Evolutionary conservation across 768 basidiomycete species (phyloP).

Genomic region (Mrakia frigida): DNA sequence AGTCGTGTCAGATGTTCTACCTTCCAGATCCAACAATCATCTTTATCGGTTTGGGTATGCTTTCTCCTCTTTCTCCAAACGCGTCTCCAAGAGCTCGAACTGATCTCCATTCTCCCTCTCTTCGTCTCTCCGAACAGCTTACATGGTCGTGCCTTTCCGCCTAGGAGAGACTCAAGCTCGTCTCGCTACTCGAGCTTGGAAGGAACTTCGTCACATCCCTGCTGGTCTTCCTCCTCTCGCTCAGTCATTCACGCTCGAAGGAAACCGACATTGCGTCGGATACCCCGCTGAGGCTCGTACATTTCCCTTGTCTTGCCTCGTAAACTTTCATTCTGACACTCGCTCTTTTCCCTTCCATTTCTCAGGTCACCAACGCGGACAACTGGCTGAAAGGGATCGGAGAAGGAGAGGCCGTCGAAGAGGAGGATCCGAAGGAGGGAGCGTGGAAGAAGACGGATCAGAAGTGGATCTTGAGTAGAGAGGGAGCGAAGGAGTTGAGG

Average conservation of each 20-base stretch:
- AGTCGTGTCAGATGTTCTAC: constrained; percentile 16
- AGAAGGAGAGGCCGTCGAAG: background rate
- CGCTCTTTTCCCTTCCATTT: background rate
- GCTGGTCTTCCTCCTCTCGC: constrained; percentile 8
- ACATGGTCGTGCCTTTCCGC: constrained; percentile 32
- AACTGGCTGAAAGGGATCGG: constrained; percentile 20
- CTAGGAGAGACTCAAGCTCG: constrained; percentile 27
- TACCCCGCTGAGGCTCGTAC: constrained; percentile 6
- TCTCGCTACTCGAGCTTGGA: constrained; percentile 19
- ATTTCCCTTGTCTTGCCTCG: background rate
- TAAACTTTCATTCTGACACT: background rate
- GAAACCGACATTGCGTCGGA: constrained; percentile 13
- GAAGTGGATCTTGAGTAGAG: constrained; percentile 12
- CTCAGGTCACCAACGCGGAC: constrained; percentile 1
- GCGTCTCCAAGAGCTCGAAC: background rate
- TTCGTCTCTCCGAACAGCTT: background rate
- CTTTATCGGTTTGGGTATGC: constrained; percentile 21
- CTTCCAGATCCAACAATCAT: constrained; percentile 23
- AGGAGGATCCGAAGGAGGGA: background rate
- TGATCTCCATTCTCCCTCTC: background rate
- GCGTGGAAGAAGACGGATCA: constrained; percentile 8
- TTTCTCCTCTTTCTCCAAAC: background rate
- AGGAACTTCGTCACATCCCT: background rate
- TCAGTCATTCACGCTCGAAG: background rate
- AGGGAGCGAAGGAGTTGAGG: constrained; percentile 13